Base-by-base conservation (phyloP, 805 yeast genomes). In the Blastobotrys americana region DNA sequence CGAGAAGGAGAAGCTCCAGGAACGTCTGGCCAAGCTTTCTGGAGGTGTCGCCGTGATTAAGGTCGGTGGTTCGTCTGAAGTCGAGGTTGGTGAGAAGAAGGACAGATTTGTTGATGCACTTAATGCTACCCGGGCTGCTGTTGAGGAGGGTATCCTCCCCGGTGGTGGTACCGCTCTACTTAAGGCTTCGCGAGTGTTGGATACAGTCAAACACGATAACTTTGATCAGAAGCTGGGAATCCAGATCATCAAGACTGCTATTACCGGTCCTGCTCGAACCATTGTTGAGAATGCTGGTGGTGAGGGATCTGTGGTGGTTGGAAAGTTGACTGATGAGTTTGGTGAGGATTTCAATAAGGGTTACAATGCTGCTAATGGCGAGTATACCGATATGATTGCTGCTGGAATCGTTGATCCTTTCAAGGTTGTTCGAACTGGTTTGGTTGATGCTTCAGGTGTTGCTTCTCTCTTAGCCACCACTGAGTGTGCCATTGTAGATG, bases 91-190 rank as follows among this genome's bases (percentile, higher is more conserved):
- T 63, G 98, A 93, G 76, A 93, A 93, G 93, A 93, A 93, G 76
- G 98, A 93, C 68, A 84, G 98, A 71, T 86, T 88, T 63, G 97
- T 93, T 60, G 98, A 93, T 72, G 97, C 98, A 21, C 77, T 93
- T 65, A 90, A 93, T 65, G 97, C 98, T 45, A 93, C 97, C 43
- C 87, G 97, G 70, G 97, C 98, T 47, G 98, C 98, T 54, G 96
- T 93, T 53, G 90, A 90, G 71, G 96, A 87, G 70, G 98, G 98
- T 71, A 88, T 93, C 64, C 77, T 93, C 55, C 98, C 98, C 63
- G 98, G 98, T 73, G 98, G 98, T 67, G 98, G 98, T 71, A 87
- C 97, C 55, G 98, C 98, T 47, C 76, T 93, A 63, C 76, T 87
- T 61, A 93, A 93, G 77, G 97, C 97, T 42, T 77, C 94, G 43